These are phyloP conservation scores for Raphanus sativus DNA, from an alignment of 345 rosid species.

Conservation along the genomic window DNA sequence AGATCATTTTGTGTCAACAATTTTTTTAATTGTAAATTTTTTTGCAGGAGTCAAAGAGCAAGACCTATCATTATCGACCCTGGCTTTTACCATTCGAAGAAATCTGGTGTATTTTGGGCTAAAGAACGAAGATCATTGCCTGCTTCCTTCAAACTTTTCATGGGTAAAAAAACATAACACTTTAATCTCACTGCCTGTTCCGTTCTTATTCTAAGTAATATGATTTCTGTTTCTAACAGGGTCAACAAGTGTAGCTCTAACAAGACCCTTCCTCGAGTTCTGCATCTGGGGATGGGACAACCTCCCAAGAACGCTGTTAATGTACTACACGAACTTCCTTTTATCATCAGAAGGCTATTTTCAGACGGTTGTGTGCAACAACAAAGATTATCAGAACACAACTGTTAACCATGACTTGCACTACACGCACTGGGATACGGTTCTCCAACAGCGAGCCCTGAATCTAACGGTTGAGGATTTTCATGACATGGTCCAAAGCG, in stretches of 20 bases:
- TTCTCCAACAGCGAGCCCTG: slow-evolving; percentile 67
- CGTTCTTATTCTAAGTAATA: background rate
- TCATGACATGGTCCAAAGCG: slow-evolving; percentile 71
- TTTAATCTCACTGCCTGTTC: too few relatives aligned
- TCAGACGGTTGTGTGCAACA: slow-evolving; percentile 89
- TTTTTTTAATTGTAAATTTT: slow-evolving; percentile 13
- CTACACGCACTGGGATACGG: slow-evolving; percentile 74
- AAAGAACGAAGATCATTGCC: slow-evolving; percentile 86
- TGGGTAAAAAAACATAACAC: slow-evolving; percentile 47
- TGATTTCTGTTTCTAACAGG: slow-evolving; percentile 44
- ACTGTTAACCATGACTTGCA: slow-evolving; percentile 81
- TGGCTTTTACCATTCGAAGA: slow-evolving; percentile 80
- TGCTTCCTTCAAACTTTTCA: slow-evolving; percentile 82
- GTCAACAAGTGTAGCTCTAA: slow-evolving; percentile 69
- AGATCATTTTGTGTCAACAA: background rate
- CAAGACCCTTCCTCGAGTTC: slow-evolving; percentile 83
- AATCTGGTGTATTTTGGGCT: slow-evolving; percentile 83
- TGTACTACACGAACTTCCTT: slow-evolving; percentile 88
- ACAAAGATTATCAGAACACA: slow-evolving; percentile 87
- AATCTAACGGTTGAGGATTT: slow-evolving; percentile 58
- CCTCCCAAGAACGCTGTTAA: slow-evolving; percentile 84
- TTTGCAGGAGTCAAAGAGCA: slow-evolving; percentile 71
- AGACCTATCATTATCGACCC: slow-evolving; percentile 90
- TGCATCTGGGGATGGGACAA: slow-evolving; percentile 97
- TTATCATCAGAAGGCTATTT: slow-evolving; percentile 85